Conservation (phyloP, 176 grass and related monocot genomes). For the Eleusine indica region DNA sequence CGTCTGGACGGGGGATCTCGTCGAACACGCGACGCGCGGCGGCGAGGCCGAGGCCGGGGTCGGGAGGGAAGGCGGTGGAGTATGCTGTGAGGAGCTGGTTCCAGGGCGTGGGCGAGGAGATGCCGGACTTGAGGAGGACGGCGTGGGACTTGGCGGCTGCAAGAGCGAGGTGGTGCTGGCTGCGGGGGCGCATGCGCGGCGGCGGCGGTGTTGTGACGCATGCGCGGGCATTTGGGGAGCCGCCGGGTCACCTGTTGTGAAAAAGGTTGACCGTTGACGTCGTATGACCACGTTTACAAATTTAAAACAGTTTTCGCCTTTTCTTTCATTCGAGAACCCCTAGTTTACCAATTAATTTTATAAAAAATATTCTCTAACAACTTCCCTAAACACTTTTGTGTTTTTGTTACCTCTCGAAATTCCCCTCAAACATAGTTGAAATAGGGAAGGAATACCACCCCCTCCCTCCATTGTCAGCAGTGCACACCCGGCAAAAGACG, state of each 20-base stretch:
- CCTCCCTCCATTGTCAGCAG: too few relatives aligned
- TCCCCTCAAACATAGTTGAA: too few relatives aligned
- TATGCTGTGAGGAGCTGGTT: constrained; percentile 65
- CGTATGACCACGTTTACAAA: background rate
- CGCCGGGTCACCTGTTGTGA: too few relatives aligned
- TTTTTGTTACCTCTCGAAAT: too few relatives aligned
- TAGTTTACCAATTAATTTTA: too few relatives aligned
- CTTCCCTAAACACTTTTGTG: too few relatives aligned
- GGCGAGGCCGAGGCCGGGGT: constrained; percentile 17
- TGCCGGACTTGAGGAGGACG: constrained; percentile 47
- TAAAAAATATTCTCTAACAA: too few relatives aligned
- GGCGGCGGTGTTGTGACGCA: background rate
- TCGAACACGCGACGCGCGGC: constrained; percentile 56
- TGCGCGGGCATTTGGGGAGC: background rate
- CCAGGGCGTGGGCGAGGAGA: constrained; percentile 43
- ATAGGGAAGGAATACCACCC: too few relatives aligned
- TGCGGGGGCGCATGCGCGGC: constrained; percentile 37
- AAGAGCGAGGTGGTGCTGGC: constrained; percentile 11
- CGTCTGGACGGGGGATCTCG: constrained; percentile 48
- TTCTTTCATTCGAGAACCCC: too few relatives aligned
- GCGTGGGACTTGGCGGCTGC: constrained; percentile 53
- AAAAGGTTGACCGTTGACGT: too few relatives aligned
- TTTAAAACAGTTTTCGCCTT: too few relatives aligned
- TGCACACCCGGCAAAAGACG: too few relatives aligned
- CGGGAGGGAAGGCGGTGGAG: background rate